Base-by-base conservation (phyloP, 2,329 filamentous ascomycete species). In the Sphaerulina populicola region DNA sequence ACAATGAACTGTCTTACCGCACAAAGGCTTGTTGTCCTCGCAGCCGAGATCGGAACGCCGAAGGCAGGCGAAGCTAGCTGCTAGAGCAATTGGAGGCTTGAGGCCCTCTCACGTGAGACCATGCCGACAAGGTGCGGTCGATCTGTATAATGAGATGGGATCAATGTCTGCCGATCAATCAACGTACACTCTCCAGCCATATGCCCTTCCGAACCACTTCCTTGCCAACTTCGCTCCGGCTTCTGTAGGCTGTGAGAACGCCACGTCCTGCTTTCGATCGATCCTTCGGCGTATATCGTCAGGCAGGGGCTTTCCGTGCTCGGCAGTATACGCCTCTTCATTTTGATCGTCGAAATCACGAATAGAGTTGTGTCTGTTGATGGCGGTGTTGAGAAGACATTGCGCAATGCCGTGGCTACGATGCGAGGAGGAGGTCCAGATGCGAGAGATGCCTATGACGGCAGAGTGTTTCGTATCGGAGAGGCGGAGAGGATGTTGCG, bases 221-320 rank as follows among this genome's bases (percentile, higher is more conserved):
- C 75, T 71, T 7, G 80, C 79, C 56, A 85, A 68, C 38, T 68
- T 69, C 11, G 74, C 75, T 35, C 82, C 82, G 60, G 75, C 77
- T 57, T 77, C 77, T 0, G 82, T 85, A n/a, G 81, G 80, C 60
- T 82, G 79, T 59, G 79, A 82, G 67, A 85, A 83, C 2, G 81
- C 81, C 36, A 83, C 71, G n/a, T 60, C 50, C 9, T 72, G 69
- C 63, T 78, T 81, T 14, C 73, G 69, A 43, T 82, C 71, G 36
- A 73, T 72, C 65, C 79, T 70, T 2, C 76, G 27, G 11, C 11
- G 33, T 12, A 18, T 36, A n/a, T 42, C 2, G 38, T 6, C 3
- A 6, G 39, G 15, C 6, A 23, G 2, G 10, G 15, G 23, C 8
- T 8, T 11, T 4, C 7, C 27, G 10, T 36, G 11, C 12, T 23